Percentiles rank a stretch among this genome's conserved stretches.
phyloP scores from a whole-genome alignment of 371 early-diverging fungal species.

The Nosema muscidifuracis region DNA sequence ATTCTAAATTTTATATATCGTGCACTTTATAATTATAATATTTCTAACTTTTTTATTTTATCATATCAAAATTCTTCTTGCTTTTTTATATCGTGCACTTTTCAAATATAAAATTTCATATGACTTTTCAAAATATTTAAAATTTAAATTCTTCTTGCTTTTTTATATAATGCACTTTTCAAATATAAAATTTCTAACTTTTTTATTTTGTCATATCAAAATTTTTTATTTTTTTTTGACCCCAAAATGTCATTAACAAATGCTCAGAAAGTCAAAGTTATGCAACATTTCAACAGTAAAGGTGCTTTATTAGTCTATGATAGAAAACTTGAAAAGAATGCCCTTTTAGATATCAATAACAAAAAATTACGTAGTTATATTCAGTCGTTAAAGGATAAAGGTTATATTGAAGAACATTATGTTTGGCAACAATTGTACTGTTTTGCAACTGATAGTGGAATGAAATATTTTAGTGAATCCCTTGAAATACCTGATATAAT shows the following conservation, averaged over 20 bases:
- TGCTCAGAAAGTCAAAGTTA: constrained; percentile 39
- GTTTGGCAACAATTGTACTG: constrained; percentile 62
- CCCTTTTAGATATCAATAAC: constrained; percentile 45
- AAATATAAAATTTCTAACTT: no score
- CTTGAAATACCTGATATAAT: constrained; percentile 39
- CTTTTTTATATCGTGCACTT: no score
- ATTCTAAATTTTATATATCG: no score
- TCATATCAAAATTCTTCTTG: no score
- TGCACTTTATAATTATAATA: no score
- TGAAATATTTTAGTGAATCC: constrained; percentile 50
- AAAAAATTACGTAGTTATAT: constrained; percentile 53
- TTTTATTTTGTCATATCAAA: no score
- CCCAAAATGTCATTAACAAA: constrained; percentile 33
- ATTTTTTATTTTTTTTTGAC: neutral
- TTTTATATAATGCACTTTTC: no score
- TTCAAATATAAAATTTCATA: no score
- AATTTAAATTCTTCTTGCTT: no score
- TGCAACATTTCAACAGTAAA: constrained; percentile 35
- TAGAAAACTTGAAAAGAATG: constrained; percentile 42
- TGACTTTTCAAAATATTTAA: no score
- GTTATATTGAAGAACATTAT: constrained; percentile 53
- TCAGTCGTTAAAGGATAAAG: constrained; percentile 49
- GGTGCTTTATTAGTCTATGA: constrained; percentile 42
- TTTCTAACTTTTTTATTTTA: no score
- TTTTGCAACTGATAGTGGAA: constrained; percentile 56